These are phyloP conservation scores for Synura sp. DNA, from an alignment of 352 stramenopile species.

Conservation along the genomic window DNA sequence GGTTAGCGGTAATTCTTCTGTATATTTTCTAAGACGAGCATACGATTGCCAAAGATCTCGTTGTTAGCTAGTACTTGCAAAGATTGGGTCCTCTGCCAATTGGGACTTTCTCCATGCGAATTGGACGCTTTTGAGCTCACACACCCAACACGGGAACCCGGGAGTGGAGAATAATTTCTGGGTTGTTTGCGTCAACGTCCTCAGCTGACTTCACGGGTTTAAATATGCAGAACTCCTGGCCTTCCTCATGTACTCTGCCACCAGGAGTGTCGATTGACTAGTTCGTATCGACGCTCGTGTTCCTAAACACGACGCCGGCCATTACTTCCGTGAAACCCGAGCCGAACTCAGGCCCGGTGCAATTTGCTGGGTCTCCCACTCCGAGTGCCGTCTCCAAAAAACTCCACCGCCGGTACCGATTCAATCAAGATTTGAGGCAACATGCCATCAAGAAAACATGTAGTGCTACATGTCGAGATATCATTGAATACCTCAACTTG, in stretches of 20 bases:
- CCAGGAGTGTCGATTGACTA: background rate
- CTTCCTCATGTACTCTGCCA: slow-evolving; percentile 2
- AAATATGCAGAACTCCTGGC: slow-evolving; percentile 18
- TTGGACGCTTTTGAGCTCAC: slow-evolving; percentile 1
- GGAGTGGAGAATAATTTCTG: background rate
- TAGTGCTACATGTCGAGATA: no score
- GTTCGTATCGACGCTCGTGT: background rate
- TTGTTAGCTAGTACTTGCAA: no score
- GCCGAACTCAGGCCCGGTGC: background rate
- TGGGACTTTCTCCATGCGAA: no score
- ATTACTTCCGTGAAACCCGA: slow-evolving; percentile 5
- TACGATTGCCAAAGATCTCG: no score
- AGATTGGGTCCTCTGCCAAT: no score
- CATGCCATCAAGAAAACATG: no score
- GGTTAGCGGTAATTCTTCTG: no score
- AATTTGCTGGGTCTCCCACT: background rate
- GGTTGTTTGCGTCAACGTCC: background rate
- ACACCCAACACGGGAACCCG: background rate
- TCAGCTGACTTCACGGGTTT: no score
- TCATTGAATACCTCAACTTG: no score
- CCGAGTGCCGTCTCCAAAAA: background rate
- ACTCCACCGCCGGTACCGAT: background rate
- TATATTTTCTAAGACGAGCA: no score
- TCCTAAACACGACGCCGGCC: background rate
- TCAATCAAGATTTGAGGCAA: slow-evolving; percentile 3